Evolutionary conservation across 2,329 filamentous ascomycete species (phyloP).

Genomic region (Cylindrodendrum hubeiense): DNA sequence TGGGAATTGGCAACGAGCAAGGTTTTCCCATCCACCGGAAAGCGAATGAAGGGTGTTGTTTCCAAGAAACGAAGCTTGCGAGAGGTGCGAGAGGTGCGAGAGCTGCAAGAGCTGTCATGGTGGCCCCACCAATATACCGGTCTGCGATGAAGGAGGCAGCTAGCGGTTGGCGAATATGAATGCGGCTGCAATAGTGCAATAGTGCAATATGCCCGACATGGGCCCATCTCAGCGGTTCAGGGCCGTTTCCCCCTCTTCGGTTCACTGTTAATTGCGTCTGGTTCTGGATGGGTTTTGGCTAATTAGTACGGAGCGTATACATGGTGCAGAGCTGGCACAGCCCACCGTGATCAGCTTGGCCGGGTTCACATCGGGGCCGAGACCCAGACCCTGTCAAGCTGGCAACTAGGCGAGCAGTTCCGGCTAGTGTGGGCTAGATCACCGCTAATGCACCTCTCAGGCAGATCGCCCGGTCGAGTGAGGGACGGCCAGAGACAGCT

Average conservation of each 20-base stretch:
- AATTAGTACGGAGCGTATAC: neutral
- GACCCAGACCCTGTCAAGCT: constrained; percentile 45
- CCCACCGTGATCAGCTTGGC: constrained; percentile 42
- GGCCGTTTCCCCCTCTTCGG: neutral
- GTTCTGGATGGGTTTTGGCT: neutral
- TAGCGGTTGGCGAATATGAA: too few relatives aligned
- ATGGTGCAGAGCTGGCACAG: constrained; percentile 40
- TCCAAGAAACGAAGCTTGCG: constrained; percentile 3
- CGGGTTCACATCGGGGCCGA: constrained; percentile 26
- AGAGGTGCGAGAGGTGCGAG: too few relatives aligned
- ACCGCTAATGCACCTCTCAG: constrained; percentile 43
- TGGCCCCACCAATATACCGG: neutral
- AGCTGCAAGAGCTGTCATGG: neutral
- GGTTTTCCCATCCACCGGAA: neutral
- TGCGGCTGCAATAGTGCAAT: too few relatives aligned
- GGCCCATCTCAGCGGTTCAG: neutral
- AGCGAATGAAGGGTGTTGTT: neutral
- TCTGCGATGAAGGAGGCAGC: neutral
- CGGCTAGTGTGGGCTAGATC: constrained; percentile 38
- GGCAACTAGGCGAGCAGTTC: constrained; percentile 22
- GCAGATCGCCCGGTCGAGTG: constrained; percentile 32
- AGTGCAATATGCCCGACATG: neutral
- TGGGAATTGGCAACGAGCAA: neutral
- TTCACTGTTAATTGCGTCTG: neutral
- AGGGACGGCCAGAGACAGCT: neutral